phyloP scores from a whole-genome alignment of 2,329 filamentous ascomycete species.

The Peltaster fructicola region DNA sequence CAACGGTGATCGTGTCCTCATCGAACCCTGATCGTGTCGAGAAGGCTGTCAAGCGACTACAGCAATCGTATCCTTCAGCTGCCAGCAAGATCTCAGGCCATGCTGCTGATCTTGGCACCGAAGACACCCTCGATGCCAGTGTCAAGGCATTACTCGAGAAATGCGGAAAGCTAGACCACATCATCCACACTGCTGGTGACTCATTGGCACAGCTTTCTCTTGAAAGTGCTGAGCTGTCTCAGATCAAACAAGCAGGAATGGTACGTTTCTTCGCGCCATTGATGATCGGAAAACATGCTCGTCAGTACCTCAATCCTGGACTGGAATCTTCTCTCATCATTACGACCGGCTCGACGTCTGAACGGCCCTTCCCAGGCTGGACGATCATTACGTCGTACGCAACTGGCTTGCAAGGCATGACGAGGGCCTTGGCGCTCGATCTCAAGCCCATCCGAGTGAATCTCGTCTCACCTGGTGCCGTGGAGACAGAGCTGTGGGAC shows the following conservation, averaged over 20 bases:
- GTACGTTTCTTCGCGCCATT: constrained; percentile 35
- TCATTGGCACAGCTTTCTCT: constrained; percentile 24
- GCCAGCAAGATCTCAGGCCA: constrained; percentile 24
- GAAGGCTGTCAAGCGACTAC: constrained; percentile 28
- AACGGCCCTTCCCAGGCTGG: constrained; percentile 37
- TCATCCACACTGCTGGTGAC: constrained; percentile 40
- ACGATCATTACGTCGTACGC: constrained; percentile 30
- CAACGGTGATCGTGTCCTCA: constrained; percentile 41
- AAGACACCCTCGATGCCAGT: constrained; percentile 29
- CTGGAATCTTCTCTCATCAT: constrained; percentile 34
- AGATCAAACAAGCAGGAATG: constrained; percentile 24
- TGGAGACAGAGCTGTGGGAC: constrained; percentile 27
- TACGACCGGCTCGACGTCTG: constrained; percentile 35
- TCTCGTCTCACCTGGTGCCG: constrained; percentile 37
- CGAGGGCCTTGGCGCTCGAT: constrained; percentile 41
- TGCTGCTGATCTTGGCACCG: constrained; percentile 30
- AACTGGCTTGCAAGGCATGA: constrained; percentile 35
- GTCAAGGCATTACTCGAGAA: constrained; percentile 29
- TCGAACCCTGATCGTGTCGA: constrained; percentile 35
- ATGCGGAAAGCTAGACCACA: constrained; percentile 32
- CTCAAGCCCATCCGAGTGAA: constrained; percentile 48
- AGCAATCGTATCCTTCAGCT: constrained; percentile 25
- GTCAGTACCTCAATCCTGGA: constrained; percentile 25
- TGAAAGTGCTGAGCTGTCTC: constrained; percentile 23
- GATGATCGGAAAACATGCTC: constrained; percentile 34